These are phyloP conservation scores for Musa itinerans DNA, from an alignment of 176 grass and related monocot genomes.

Conservation along the genomic window DNA sequence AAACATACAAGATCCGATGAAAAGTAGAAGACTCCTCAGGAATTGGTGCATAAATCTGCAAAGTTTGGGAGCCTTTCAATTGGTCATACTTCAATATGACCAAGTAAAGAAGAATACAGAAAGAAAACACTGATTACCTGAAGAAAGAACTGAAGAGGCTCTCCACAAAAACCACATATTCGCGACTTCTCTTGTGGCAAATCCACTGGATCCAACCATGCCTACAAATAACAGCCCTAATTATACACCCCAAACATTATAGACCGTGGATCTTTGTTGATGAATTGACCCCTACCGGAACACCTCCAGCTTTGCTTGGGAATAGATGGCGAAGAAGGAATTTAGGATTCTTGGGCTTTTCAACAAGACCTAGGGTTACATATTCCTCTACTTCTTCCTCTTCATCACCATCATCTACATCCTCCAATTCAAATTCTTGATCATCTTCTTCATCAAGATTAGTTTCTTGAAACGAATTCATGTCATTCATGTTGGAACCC, in stretches of 20 bases:
- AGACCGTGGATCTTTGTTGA: not conserved
- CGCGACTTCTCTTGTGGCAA: slow-evolving; percentile 38
- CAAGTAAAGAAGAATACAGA: not conserved
- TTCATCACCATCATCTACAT: slow-evolving; percentile 32
- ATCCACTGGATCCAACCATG: slow-evolving; percentile 75
- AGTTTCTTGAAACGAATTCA: not conserved
- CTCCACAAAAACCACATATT: slow-evolving; percentile 58
- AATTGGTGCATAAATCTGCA: slow-evolving; percentile 64
- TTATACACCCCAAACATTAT: not conserved
- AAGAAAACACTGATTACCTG: slow-evolving; percentile 37
- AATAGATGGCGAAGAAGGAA: slow-evolving; percentile 68
- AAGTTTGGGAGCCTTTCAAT: not conserved
- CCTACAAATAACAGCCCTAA: slow-evolving; percentile 24
- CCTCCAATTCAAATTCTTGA: slow-evolving; percentile 14
- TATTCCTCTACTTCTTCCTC: slow-evolving; percentile 38
- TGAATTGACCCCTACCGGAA: slow-evolving; percentile 27
- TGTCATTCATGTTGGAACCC: not conserved
- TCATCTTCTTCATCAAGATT: slow-evolving; percentile 4
- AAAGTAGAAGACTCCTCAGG: slow-evolving; percentile 46
- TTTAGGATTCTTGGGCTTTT: slow-evolving; percentile 42
- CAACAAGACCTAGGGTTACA: slow-evolving; percentile 50
- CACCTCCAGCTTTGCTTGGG: slow-evolving; percentile 72
- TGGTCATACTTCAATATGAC: not conserved
- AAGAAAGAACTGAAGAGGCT: slow-evolving; percentile 76
- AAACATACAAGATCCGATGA: slow-evolving; percentile 65